Evolutionary conservation across 179 eudicot species (phyloP).

Genomic region (Kewa caespitosa): DNA sequence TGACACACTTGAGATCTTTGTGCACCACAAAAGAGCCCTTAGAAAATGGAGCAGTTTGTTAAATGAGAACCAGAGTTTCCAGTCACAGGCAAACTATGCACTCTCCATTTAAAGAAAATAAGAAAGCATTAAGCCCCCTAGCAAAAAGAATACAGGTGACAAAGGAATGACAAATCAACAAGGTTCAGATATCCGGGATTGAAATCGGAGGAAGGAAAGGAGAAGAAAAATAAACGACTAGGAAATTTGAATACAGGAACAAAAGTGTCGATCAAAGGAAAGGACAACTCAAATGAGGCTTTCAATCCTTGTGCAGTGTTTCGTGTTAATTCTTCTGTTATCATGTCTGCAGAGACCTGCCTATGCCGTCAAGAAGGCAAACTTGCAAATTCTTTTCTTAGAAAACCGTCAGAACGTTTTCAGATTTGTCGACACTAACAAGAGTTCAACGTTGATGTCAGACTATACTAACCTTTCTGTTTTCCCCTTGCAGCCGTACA

Average conservation of each 20-base stretch:
- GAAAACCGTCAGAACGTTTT: too few relatives aligned
- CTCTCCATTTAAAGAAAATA: too few relatives aligned
- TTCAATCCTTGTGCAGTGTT: not conserved
- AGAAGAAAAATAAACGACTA: not conserved
- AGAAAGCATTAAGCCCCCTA: too few relatives aligned
- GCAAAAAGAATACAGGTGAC: not conserved
- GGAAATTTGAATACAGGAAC: too few relatives aligned
- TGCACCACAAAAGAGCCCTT: not conserved
- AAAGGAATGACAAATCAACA: not conserved
- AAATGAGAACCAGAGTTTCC: not conserved
- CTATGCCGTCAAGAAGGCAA: not conserved
- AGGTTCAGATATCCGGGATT: not conserved
- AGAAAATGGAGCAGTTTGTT: not conserved
- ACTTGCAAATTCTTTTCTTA: not conserved
- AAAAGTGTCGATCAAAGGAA: too few relatives aligned
- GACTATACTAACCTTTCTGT: too few relatives aligned
- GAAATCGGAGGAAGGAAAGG: not conserved
- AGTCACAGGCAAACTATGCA: too few relatives aligned
- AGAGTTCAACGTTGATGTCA: too few relatives aligned
- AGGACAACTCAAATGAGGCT: not conserved
- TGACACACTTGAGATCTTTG: not conserved
- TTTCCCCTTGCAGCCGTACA: constrained; percentile 1
- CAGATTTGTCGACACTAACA: too few relatives aligned
- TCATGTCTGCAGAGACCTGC: constrained; percentile 5
- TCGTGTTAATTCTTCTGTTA: not conserved